Percentiles rank a stretch among this genome's conserved stretches.
Conservation (phyloP, 495 filamentous ascomycete genomes). For the Penicillium paradoxum region DNA sequence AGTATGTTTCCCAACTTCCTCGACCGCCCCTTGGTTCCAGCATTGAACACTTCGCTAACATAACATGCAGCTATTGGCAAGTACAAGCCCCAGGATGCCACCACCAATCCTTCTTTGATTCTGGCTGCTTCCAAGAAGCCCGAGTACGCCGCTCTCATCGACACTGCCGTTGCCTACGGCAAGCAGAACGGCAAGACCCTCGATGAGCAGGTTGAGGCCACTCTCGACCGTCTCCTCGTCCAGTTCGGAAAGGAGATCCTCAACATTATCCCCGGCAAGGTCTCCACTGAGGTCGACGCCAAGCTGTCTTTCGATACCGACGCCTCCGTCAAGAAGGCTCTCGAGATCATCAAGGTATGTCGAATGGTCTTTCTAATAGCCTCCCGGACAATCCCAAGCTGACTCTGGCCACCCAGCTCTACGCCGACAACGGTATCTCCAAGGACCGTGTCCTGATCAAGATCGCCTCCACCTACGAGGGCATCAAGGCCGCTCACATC, state of each 20-base stretch:
- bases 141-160: conserved; percentile 91
- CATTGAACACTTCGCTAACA: conserved; percentile 9
- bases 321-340: conserved; percentile 89
- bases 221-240: conserved; percentile 89
- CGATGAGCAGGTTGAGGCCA: conserved; percentile 73
- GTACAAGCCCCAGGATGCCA: conserved; percentile 99
- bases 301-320: conserved; percentile 93
- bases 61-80: conserved; percentile 82
- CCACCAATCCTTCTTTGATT: conserved; percentile 98
- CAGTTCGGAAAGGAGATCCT: conserved; percentile 98
- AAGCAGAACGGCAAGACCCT: conserved; percentile 63
- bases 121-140: conserved; percentile 96
- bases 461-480: conserved; percentile 69
- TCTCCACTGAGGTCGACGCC: conserved; percentile 98
- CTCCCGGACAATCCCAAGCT: neutral
- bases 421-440: conserved; percentile 82
- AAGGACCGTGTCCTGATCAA: conserved; percentile 79
- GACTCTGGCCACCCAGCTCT: conserved; percentile 56
- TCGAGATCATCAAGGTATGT: conserved; percentile 90
- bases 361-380: neutral
- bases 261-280: conserved; percentile 93
- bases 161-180: conserved; percentile 78
- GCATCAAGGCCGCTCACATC: conserved; percentile 93
- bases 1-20: conserved; percentile 47
- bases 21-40: neutral